Evolutionary conservation across 208 protist genomes (phyloP), one percentile per base, ranked within the genome.

Genomic region (Acanthamoeba lenticulata): DNA sequence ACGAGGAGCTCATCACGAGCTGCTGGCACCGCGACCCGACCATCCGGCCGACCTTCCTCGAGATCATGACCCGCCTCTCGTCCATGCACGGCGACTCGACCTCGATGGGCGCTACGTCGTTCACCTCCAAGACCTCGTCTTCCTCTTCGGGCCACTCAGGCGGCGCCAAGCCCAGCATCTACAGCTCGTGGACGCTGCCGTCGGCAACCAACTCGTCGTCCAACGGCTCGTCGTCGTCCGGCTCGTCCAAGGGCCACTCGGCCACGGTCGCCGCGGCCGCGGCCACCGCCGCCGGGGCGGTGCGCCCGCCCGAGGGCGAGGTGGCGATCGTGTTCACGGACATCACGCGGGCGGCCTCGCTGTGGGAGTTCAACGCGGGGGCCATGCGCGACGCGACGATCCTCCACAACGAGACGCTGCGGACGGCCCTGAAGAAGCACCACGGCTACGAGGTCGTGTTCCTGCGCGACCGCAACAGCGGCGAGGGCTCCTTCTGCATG

Each of bases 401-500:
- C 24, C 29, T 86, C 24, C 77, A 86, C 29, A 86, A 86, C 77
- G 42, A 86, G 77, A 86, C 45, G 19, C 77, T 86, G 19, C 38
- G 77, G 15, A 29, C 38, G 42, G 42, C 45, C 27, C 77, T 86
- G 19, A 62, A 81, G n/a, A 47, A 34, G 6, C n/a, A 83, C 29
- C 21, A 4, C 27, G 89, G 89, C 4, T 93, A 93, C 62, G 89
- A 93, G 36, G 89, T 81, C 5, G 65, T 38, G 65, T 72, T 92
- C 24, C 21, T 92, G 60, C 9, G 57, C 34, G 86, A 92, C 24
- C 0, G 55, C 0, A 92, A 62, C 86, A 72, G 86, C 15, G 86
- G 86, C 1, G 86, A 92, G 60, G 86, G 86, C 9, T 92, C 89
- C 32, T 93, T 93, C 89, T 83, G 55, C 62, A 60, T 93, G 89